phyloP scores from a whole-genome alignment of 306 rosid genomes.

The Acacia crassicarpa region DNA sequence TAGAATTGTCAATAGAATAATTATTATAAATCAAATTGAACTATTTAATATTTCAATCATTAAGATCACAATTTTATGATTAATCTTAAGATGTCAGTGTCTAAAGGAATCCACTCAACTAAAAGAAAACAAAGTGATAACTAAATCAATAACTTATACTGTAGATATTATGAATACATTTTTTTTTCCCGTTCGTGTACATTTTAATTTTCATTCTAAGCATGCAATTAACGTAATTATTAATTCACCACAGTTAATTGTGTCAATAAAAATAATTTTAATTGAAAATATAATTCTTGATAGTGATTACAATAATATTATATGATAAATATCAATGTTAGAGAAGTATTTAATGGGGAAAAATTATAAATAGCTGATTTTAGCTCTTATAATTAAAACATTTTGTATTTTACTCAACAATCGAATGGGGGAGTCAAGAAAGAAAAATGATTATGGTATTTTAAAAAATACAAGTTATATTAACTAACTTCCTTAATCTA shows the following conservation, averaged over 20 bases:
- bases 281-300: not conserved
- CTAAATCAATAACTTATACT: not conserved
- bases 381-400: not conserved
- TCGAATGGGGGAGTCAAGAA: too few relatives aligned
- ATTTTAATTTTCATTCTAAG: not conserved
- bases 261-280: not conserved
- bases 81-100: not conserved
- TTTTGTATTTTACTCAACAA: not conserved
- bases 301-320: not conserved
- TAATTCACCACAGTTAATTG: not conserved
- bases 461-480: too few relatives aligned
- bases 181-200: too few relatives aligned
- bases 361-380: not conserved
- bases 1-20: not conserved
- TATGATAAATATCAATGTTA: not conserved
- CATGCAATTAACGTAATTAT: not conserved
- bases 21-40: not conserved
- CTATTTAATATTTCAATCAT: conserved; percentile 1
- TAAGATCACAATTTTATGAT: not conserved
- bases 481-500: too few relatives aligned
- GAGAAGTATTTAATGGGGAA: not conserved
- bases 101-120: not conserved
- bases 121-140: conserved; percentile 5
- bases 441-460: too few relatives aligned
- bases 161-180: too few relatives aligned